phyloP scores from a whole-genome alignment of 805 yeast genomes.

The Candida pseudoglaebosa region DNA sequence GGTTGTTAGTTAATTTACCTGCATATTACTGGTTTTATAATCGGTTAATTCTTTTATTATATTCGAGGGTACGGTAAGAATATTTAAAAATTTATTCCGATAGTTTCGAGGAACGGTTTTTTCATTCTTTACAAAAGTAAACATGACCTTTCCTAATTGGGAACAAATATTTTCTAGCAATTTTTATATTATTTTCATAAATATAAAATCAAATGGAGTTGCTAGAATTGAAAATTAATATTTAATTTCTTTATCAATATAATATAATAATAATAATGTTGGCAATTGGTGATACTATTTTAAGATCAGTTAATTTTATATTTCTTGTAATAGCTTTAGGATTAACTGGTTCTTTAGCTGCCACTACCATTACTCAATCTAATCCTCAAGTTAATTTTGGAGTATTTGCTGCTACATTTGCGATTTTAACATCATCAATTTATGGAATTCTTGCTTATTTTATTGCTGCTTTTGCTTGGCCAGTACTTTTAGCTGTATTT shows the following conservation, averaged over 20 bases:
- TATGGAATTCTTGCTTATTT: slow-evolving; percentile 79
- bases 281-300: slow-evolving; percentile 68
- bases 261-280: slow-evolving; percentile 36
- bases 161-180: slow-evolving; percentile 6
- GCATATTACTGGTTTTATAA: too few species aligned
- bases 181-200: too few species aligned
- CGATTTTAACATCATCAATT: slow-evolving; percentile 71
- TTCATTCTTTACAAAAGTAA: slow-evolving; percentile 13
- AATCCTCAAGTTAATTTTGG: slow-evolving; percentile 85
- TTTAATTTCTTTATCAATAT: slow-evolving; percentile 1
- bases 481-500: slow-evolving; percentile 64
- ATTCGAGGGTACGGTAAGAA: too few species aligned
- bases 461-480: slow-evolving; percentile 80
- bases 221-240: slow-evolving; percentile 2
- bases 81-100: too few species aligned
- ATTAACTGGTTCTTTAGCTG: slow-evolving; percentile 82
- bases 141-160: slow-evolving; percentile 18
- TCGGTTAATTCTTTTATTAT: too few species aligned
- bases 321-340: slow-evolving; percentile 80
- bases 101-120: too few species aligned
- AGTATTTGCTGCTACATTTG: slow-evolving; percentile 86
- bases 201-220: slow-evolving; percentile 8
- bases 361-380: slow-evolving; percentile 47
- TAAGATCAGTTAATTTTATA: slow-evolving; percentile 72
- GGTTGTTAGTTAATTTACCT: too few species aligned